Conservation (phyloP, 2,329 filamentous ascomycete genomes). For the Penicillium occitanis region DNA sequence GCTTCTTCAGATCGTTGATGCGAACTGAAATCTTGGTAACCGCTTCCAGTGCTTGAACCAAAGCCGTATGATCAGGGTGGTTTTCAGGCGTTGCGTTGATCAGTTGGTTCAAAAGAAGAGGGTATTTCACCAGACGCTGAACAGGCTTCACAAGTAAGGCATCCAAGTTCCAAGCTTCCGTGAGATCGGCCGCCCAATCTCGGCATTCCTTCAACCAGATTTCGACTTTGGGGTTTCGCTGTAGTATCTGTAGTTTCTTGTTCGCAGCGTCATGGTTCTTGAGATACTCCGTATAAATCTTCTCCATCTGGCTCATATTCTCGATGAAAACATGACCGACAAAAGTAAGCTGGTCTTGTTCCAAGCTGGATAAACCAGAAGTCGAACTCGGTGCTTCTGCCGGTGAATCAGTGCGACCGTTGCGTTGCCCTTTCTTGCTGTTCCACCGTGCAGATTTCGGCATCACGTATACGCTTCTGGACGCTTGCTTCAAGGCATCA, state of each 20-base stretch:
- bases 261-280: conserved; percentile 66
- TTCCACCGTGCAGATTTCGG: conserved; percentile 55
- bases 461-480: conserved; percentile 74
- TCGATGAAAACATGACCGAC: conserved; percentile 61
- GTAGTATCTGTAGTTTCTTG: conserved; percentile 54
- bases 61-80: conserved; percentile 74
- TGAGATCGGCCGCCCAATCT: conserved; percentile 86
- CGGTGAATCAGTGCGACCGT: conserved; percentile 37
- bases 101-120: conserved; percentile 77
- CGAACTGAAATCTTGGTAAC: conserved; percentile 60
- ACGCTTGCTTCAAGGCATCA: conserved; percentile 75
- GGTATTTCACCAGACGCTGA: conserved; percentile 91
- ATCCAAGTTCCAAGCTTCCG: conserved; percentile 90
- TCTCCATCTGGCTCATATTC: conserved; percentile 60
- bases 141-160: conserved; percentile 97
- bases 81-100: conserved; percentile 74
- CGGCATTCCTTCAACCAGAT: conserved; percentile 94
- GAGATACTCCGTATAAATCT: conserved; percentile 64
- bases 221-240: conserved; percentile 58
- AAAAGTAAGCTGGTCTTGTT: conserved; percentile 59
- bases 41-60: conserved; percentile 73
- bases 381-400: conserved; percentile 31
- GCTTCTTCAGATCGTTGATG: conserved; percentile 95
- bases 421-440: conserved; percentile 51
- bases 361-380: conserved; percentile 46